Evolutionary conservation across 768 basidiomycete species (phyloP).

Genomic region (Suillus subaureus): DNA sequence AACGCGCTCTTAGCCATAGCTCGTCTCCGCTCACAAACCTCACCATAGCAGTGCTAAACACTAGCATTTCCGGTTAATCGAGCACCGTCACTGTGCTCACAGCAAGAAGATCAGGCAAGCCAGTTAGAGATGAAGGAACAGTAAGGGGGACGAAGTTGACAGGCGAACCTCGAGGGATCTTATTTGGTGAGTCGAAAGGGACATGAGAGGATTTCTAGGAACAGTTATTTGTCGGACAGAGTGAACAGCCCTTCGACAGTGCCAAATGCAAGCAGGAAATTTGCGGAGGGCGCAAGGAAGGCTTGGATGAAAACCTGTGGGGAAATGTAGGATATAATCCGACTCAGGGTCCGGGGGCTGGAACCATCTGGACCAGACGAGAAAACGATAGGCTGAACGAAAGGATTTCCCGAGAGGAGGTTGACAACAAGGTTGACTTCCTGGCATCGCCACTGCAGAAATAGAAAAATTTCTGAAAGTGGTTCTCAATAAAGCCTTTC

Average conservation of each 20-base stretch:
- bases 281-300: constrained; percentile 44
- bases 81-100: constrained; percentile 22
- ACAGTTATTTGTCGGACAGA: constrained; percentile 32
- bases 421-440: constrained; percentile 39
- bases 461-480: constrained; percentile 31
- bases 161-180: constrained; percentile 25
- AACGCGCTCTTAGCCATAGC: constrained; percentile 47
- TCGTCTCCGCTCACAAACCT: constrained; percentile 54
- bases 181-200: constrained; percentile 7
- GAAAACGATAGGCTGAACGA: constrained; percentile 8
- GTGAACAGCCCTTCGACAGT: constrained; percentile 38
- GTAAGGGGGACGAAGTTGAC: neutral
- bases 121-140: neutral
- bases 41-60: constrained; percentile 43
- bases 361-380: neutral
- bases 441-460: constrained; percentile 35
- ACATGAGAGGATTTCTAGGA: constrained; percentile 12
- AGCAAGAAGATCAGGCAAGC: constrained; percentile 21
- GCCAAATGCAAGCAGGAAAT: constrained; percentile 45
- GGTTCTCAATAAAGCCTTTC: constrained; percentile 35
- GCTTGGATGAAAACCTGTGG: constrained; percentile 51
- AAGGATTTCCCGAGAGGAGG: constrained; percentile 41
- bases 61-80: constrained; percentile 39
- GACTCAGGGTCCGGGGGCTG: constrained; percentile 21
- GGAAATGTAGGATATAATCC: constrained; percentile 46